Conservation (phyloP, 2,329 filamentous ascomycete genomes). For the Apiospora kogelbergensis region DNA sequence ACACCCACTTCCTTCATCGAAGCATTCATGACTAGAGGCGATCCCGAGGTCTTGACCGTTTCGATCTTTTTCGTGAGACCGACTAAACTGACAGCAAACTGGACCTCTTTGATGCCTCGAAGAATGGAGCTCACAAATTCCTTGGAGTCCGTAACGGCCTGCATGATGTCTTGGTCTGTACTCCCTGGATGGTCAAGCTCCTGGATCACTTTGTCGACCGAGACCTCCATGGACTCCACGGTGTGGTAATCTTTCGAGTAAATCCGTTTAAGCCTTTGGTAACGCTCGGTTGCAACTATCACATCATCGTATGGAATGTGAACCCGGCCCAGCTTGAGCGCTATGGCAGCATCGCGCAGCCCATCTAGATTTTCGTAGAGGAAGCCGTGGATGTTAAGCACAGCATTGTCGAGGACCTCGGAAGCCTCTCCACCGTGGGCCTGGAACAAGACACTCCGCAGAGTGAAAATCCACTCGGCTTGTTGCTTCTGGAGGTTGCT, state of each 20-base stretch:
- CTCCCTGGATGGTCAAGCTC: constrained; percentile 71
- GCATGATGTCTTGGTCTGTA: constrained; percentile 67
- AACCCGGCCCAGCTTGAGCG: constrained; percentile 85
- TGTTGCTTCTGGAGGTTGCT: constrained; percentile 63
- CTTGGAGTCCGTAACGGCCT: constrained; percentile 86
- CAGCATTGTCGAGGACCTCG: constrained; percentile 84
- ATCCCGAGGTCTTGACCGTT: constrained; percentile 62
- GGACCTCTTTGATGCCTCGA: constrained; percentile 91
- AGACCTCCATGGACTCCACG: constrained; percentile 57
- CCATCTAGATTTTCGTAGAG: constrained; percentile 84
- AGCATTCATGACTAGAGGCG: constrained; percentile 78
- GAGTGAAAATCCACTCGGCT: constrained; percentile 89
- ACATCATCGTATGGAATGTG: constrained; percentile 91
- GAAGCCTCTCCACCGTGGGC: constrained; percentile 80
- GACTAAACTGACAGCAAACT: constrained; percentile 90
- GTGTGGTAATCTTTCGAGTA: constrained; percentile 32
- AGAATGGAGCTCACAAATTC: constrained; percentile 89
- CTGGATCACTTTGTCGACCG: constrained; percentile 71
- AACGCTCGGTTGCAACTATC: constrained; percentile 58
- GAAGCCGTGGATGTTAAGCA: constrained; percentile 88
- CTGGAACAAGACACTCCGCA: constrained; percentile 86
- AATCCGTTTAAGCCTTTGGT: constrained; percentile 46
- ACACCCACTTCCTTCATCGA: constrained; percentile 97
- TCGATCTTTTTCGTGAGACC: constrained; percentile 80
- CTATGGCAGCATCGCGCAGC: constrained; percentile 84